These are phyloP conservation scores for Scedosporium aurantiacum DNA, from an alignment of 2,329 filamentous ascomycete species.

Conservation along the genomic window DNA sequence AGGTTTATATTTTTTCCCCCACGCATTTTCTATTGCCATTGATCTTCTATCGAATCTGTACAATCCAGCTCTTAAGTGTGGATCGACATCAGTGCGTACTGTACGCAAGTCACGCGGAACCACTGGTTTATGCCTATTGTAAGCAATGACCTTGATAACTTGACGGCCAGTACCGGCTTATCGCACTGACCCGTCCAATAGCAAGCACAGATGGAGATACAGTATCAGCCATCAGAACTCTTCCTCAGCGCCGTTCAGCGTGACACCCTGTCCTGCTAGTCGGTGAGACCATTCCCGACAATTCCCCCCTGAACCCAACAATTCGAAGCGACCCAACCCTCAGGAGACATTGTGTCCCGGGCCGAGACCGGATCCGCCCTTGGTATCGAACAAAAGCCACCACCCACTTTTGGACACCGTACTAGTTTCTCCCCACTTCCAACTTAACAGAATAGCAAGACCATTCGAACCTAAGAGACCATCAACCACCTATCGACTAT, in stretches of 20 bases:
- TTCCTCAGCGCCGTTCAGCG: neutral
- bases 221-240: neutral
- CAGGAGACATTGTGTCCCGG: neutral
- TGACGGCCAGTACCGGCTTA: constrained; percentile 6
- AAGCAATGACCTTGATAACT: neutral
- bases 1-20: neutral
- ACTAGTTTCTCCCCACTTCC: neutral
- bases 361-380: neutral
- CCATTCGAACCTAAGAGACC: neutral
- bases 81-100: neutral
- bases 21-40: neutral
- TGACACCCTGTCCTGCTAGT: neutral
- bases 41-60: neutral
- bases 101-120: constrained; percentile 1
- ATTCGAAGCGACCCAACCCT: neutral
- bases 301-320: neutral
- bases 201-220: neutral
- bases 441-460: neutral
- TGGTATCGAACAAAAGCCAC: neutral
- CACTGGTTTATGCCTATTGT: neutral
- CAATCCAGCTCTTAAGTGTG: neutral
- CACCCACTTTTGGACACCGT: neutral
- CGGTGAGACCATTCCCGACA: neutral
- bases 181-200: neutral
- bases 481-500: neutral